Conservation (phyloP, 1,284 basidiomycete species). For the Cutaneotrichosporon sp. region DNA sequence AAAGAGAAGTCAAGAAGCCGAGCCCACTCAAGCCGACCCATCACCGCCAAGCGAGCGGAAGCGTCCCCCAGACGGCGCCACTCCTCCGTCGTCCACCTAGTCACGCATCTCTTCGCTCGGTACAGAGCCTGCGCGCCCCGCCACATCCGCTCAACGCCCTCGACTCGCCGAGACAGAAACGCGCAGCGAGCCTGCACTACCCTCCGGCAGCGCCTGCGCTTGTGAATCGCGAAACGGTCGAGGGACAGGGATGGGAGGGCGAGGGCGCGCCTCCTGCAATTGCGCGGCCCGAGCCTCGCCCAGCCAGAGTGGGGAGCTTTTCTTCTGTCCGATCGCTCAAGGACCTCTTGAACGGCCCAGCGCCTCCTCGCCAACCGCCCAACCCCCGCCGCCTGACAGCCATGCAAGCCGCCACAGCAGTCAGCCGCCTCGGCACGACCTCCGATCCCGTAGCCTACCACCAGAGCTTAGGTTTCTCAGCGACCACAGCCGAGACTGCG, state of each 20-base stretch:
- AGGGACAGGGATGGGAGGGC: slow-evolving; percentile 40
- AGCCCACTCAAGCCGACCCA: background rate
- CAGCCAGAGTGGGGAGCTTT: slow-evolving; percentile 25
- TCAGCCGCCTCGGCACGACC: slow-evolving; percentile 38
- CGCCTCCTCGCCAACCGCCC: background rate
- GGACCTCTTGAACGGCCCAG: slow-evolving; percentile 15
- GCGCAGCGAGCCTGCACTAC: slow-evolving; percentile 43
- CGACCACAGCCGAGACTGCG: slow-evolving; percentile 39
- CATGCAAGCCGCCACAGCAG: slow-evolving; percentile 33
- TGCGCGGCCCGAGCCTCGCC: slow-evolving; percentile 8
- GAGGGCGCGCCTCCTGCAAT: background rate
- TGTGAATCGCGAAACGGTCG: slow-evolving; percentile 39
- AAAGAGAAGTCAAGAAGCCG: background rate
- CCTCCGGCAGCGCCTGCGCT: slow-evolving; percentile 47
- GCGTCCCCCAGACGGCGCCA: background rate
- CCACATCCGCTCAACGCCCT: slow-evolving; percentile 47
- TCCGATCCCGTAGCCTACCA: slow-evolving; percentile 45
- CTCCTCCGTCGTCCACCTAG: slow-evolving; percentile 6
- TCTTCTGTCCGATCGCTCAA: slow-evolving; percentile 31
- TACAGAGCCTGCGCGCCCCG: slow-evolving; percentile 46
- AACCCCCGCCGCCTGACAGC: slow-evolving; percentile 33
- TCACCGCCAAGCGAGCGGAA: background rate
- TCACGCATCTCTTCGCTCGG: slow-evolving; percentile 43
- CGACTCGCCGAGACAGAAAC: slow-evolving; percentile 27
- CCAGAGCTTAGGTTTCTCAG: slow-evolving; percentile 38